Conservation (phyloP, 164 flowering plant species). For the Santalum album region DNA sequence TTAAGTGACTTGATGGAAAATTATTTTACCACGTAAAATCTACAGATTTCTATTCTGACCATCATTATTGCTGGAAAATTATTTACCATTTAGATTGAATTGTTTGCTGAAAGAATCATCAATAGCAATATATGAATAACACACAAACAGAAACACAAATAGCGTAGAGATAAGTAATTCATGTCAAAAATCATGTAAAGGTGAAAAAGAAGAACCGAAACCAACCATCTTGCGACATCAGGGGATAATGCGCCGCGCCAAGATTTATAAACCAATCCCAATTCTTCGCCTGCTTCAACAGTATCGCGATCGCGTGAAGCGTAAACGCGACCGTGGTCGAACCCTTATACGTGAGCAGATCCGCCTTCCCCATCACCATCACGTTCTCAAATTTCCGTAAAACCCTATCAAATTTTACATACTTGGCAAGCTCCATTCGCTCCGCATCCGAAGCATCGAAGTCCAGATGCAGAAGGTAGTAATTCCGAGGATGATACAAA, state of each 20-base stretch:
- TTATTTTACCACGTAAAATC: too few species aligned
- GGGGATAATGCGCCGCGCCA: slow-evolving; percentile 90
- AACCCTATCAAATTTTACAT: slow-evolving; percentile 35
- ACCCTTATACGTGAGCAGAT: slow-evolving; percentile 71
- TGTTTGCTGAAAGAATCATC: too few species aligned
- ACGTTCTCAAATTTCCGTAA: slow-evolving; percentile 49
- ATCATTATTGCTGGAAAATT: too few species aligned
- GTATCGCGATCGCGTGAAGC: slow-evolving; percentile 64
- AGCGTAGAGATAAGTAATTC: background rate
- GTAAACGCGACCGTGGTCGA: slow-evolving; percentile 70
- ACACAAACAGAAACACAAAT: background rate
- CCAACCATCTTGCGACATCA: slow-evolving; percentile 81
- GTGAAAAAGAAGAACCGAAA: background rate
- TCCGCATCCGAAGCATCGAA: slow-evolving; percentile 57
- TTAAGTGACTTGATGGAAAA: too few species aligned
- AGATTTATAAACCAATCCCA: slow-evolving; percentile 99
- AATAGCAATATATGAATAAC: too few species aligned
- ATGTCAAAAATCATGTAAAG: background rate
- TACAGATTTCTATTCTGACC: too few species aligned
- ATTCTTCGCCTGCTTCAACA: slow-evolving; percentile 48
- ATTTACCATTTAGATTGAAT: too few species aligned
- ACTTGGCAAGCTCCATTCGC: slow-evolving; percentile 62
- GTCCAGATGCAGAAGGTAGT: slow-evolving; percentile 76
- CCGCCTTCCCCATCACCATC: slow-evolving; percentile 62
- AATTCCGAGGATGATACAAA: slow-evolving; percentile 76